Evolutionary conservation across 2,329 filamentous ascomycete genomes (phyloP).

Genomic region (Fusarium nisikadoi): DNA sequence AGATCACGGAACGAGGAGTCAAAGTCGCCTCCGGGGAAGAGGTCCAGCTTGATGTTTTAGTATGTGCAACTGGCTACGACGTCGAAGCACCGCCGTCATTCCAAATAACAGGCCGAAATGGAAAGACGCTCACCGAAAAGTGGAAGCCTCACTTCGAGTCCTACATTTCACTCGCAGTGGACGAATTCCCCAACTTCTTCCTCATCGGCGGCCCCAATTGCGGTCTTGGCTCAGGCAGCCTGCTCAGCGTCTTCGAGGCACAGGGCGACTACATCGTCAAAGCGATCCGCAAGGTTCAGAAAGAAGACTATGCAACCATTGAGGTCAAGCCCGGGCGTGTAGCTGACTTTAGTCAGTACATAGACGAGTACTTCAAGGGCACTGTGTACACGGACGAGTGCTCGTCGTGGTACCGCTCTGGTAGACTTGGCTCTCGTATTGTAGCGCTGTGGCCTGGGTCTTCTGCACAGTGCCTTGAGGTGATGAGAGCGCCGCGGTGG

Average conservation of each 20-base stretch:
- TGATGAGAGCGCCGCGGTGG: not conserved
- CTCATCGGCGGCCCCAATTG: not conserved
- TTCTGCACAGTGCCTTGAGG: not conserved
- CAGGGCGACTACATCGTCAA: not conserved
- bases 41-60: not conserved
- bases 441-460: not conserved
- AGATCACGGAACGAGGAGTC: not conserved
- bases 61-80: not conserved
- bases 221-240: not conserved
- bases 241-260: not conserved
- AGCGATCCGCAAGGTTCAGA: not conserved
- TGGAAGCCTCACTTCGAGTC: not conserved
- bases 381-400: not conserved
- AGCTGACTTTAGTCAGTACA: not conserved
- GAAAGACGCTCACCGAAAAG: not conserved
- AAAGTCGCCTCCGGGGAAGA: not conserved
- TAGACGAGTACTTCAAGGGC: not conserved
- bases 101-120: not conserved
- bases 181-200: not conserved
- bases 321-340: not conserved
- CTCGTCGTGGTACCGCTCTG: not conserved
- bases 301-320: not conserved
- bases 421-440: not conserved
- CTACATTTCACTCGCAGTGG: not conserved
- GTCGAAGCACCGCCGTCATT: fast-evolving